A percentile compares a stretch with the other conserved stretches of the same genome.
phyloP scores from a whole-genome alignment of 202 grass and related monocot genomes.

The Eragrostis tef region DNA sequence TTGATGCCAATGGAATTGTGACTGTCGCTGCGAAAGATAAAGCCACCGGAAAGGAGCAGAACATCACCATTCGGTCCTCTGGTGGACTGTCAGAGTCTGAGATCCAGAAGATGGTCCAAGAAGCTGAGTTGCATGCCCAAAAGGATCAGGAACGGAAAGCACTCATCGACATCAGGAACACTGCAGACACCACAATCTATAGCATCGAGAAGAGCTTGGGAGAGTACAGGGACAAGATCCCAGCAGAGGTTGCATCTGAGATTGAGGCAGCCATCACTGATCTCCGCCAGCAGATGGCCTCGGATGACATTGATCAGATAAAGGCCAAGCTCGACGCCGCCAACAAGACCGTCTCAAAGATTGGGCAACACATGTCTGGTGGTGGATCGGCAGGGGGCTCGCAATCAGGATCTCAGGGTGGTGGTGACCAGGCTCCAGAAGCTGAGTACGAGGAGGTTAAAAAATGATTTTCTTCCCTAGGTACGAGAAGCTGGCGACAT shows the following conservation, averaged over 20 bases:
- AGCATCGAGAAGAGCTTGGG: constrained; percentile 72
- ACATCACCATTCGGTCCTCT: constrained; percentile 72
- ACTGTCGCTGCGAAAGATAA: constrained; percentile 74
- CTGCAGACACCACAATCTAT: constrained; percentile 66
- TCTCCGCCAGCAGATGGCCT: constrained; percentile 63
- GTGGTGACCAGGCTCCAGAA: constrained; percentile 57
- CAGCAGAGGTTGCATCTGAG: constrained; percentile 59
- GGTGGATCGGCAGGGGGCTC: constrained; percentile 53
- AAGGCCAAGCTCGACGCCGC: constrained; percentile 64
- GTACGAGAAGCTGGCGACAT: too few relatives aligned
- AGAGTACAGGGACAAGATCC: constrained; percentile 72
- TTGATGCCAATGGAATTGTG: constrained; percentile 76
- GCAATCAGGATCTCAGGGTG: constrained; percentile 48
- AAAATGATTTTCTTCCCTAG: too few relatives aligned
- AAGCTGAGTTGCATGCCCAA: constrained; percentile 72
- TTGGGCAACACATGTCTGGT: constrained; percentile 72
- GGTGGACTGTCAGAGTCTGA: constrained; percentile 71
- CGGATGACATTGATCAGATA: constrained; percentile 59
- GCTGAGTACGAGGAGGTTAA: constrained; percentile 63
- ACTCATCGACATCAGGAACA: constrained; percentile 69
- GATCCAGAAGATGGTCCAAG: constrained; percentile 74
- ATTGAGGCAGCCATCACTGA: constrained; percentile 65
- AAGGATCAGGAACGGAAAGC: constrained; percentile 76
- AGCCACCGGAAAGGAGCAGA: constrained; percentile 68
- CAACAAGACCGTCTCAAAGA: constrained; percentile 75